Evolutionary conservation across 2,329 filamentous ascomycete genomes (phyloP), one percentile per base, ranked within the genome.

Genomic region (Fusarium pseudograminearum): DNA sequence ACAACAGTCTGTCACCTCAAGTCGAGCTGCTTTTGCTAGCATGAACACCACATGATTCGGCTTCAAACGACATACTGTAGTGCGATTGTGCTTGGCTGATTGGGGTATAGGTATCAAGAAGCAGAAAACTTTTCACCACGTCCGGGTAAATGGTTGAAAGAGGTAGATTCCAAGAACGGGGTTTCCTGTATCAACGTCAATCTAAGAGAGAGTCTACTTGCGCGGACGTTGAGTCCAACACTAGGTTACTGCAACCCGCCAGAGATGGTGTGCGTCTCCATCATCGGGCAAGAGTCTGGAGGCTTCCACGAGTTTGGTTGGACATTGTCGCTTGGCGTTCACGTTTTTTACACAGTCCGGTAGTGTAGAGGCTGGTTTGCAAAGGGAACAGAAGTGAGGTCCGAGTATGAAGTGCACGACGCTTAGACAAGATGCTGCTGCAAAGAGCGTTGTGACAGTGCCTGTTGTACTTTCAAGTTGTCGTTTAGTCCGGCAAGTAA

Each of bases 301-400:
- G 20, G 20, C 34, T 50, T 38, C 38, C 38, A 30, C 33, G 18
- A 22, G 26, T 10, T 55, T 33, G 10, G 10, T 59, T 28, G 38
- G 7, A 12, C 55, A 48, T 60, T n/a, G 41, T 66, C 64, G 44
- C 56, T 61, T 57, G 61, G 61, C 38, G 26, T 51, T 61, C 36
- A 48, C 31, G 12, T 44, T 53, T 33, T 9, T 15, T 18, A 28
- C 40, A 31, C 31, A 20, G 18, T 51, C 33, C 14, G 24, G 48
- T 28, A 31, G 22, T 41, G 22, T 15, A 20, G 4, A 46, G 11
- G 12, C 12, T 31, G 30, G 28, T 51, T 24, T 48, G 34, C 36
- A n/a, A 38, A n/a, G 38, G 18, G 30, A 34, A 15, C 20, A 47
- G 26, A 30, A 16, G n/a, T 26, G 22, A 30, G 33, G 15, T 7